Evolutionary conservation across 768 basidiomycete species (phyloP).

Genomic region (Trametes elegans): DNA sequence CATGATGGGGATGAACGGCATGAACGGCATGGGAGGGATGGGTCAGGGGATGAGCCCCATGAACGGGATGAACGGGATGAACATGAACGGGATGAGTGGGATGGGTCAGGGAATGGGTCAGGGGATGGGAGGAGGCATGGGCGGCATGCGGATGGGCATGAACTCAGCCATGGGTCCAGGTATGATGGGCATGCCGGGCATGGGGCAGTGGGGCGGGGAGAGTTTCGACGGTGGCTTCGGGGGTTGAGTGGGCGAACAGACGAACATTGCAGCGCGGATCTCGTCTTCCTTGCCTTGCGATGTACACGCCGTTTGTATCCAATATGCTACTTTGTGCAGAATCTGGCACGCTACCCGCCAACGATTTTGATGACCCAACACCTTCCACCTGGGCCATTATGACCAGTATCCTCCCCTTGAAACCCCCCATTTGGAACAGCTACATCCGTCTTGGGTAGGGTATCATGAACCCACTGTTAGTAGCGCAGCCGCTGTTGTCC

Average conservation of each 20-base stretch:
- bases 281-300: neutral
- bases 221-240: constrained; percentile 33
- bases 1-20: constrained; percentile 40
- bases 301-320: neutral
- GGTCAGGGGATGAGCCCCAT: constrained; percentile 21
- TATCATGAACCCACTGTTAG: no score
- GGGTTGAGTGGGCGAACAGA: constrained; percentile 25
- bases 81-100: constrained; percentile 15
- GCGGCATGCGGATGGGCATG: constrained; percentile 26
- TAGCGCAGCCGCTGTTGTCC: no score
- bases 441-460: no score
- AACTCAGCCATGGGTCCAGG: constrained; percentile 16
- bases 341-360: no score
- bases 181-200: constrained; percentile 36
- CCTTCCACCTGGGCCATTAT: no score
- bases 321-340: no score
- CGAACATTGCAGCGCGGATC: no score
- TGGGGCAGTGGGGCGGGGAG: constrained; percentile 35
- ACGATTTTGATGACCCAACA: no score
- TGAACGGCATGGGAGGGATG: constrained; percentile 30
- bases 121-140: constrained; percentile 34
- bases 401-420: no score
- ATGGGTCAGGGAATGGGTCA: constrained; percentile 35
- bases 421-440: no score
- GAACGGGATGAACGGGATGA: constrained; percentile 21